phyloP scores from a whole-genome alignment of 2,329 filamentous ascomycete genomes.

The Diaporthe humulicola region DNA sequence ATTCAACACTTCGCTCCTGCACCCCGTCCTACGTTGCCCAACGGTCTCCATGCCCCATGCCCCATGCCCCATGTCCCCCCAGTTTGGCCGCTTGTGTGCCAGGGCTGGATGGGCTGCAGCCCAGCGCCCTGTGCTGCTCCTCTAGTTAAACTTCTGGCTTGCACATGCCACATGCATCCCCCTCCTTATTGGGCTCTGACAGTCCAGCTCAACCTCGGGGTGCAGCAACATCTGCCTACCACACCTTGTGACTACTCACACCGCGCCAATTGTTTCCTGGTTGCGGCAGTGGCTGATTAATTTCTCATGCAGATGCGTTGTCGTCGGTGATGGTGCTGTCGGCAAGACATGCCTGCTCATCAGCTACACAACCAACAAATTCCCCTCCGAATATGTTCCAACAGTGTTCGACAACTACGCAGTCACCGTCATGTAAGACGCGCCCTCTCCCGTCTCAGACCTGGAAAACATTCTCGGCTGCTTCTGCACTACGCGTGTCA shows the following conservation, averaged over 20 bases:
- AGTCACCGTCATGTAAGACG: constrained; percentile 96
- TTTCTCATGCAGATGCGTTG: constrained; percentile 81
- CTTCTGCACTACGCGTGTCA: constrained; percentile 37
- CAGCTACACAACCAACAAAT: constrained; percentile 99
- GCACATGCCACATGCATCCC: constrained; percentile 27
- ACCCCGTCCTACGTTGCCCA: constrained; percentile 31
- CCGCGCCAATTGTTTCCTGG: constrained; percentile 17
- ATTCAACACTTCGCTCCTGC: constrained; percentile 30
- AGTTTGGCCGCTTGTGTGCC: no score
- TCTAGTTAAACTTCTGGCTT: constrained; percentile 26
- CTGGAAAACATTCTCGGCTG: constrained; percentile 36
- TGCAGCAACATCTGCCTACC: constrained; percentile 31
- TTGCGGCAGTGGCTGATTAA: constrained; percentile 39
- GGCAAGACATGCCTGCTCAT: constrained; percentile 99
- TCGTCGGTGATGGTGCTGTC: constrained; percentile 98
- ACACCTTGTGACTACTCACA: constrained; percentile 26
- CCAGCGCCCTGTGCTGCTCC: constrained; percentile 21
- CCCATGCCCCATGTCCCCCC: neutral
- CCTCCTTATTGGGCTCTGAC: constrained; percentile 28
- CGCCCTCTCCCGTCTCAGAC: constrained; percentile 35
- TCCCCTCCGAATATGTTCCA: constrained; percentile 99
- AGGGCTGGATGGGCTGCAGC: constrained; percentile 18
- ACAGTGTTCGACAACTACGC: constrained; percentile 99
- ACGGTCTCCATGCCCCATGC: constrained; percentile 7
- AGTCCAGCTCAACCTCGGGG: constrained; percentile 20